Evolutionary conservation across 1,284 basidiomycete genomes (phyloP), one percentile per base, ranked within the genome.

Genomic region (Papiliotrema nemorosa): DNA sequence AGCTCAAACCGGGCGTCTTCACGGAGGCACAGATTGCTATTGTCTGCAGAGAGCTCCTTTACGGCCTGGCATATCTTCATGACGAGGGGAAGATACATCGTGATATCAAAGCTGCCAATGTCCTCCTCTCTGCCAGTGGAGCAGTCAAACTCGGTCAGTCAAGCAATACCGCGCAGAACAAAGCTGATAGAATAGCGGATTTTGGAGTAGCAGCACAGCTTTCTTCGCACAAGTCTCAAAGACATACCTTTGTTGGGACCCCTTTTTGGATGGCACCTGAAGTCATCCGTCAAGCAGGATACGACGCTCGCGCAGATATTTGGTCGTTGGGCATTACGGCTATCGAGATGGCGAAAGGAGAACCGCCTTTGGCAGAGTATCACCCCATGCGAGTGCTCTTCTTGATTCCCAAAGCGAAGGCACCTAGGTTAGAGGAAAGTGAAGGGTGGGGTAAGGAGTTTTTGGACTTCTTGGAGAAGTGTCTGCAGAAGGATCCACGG

Each of bases 261-360:
- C 93, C 92, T 0, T 90, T 94, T 69, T 97, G 93, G 93, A 97
- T 97, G 94, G 93, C 93, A 0, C 93, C 93, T 0, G 94, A 97
- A 75, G 91, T 97, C 7, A 98, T 99, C 64, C 84, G 90, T 26
- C 96, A 98, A 75, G 88, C 92, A 6, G 93, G 93, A 1, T 98
- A 98, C 71, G 93, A 97, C 66, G 86, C 87, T 27, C 90, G 91
- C 67, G 94, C 93, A 4, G 94, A 97, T 66, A 90, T 97, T 44
- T 97, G 93, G 93, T 92, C 89, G 63, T 75, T 97, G 51, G 93
- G 93, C 5, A 93, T 97, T 65, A 88, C 92, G 70, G 82, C 93
- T 16, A 96, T 89, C 65, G 93, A 97, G 73, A 92, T 97, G 85
- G 83, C 86, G 47, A 94, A 88, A 65, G 93, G 93, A n/a, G 85